Evolutionary conservation across 495 filamentous ascomycete species (phyloP).

Genomic region (Penicillium salamii): DNA sequence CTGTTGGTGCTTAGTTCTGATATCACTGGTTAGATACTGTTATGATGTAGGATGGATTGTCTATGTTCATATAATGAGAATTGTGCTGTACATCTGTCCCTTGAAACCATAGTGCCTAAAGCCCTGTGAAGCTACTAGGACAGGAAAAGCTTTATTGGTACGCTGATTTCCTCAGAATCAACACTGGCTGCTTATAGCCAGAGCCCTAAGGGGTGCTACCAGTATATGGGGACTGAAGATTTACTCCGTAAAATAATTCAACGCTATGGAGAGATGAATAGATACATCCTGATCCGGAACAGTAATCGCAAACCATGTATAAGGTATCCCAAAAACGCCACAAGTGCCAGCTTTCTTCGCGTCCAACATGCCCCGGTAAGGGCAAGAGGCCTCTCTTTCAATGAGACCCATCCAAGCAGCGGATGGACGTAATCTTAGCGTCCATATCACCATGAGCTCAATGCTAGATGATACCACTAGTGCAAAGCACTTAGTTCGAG

Average conservation of each 20-base stretch:
- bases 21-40: background rate
- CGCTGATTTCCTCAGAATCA: no score
- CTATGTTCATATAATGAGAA: no score
- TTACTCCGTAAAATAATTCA: constrained; percentile 2
- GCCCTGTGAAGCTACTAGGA: no score
- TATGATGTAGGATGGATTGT: no score
- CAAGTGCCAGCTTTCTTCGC: constrained; percentile 19
- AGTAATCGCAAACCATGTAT: constrained; percentile 16
- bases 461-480: background rate
- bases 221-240: background rate
- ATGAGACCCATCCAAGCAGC: background rate
- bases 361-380: background rate
- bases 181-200: no score
- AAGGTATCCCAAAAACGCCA: constrained; percentile 33
- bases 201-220: background rate
- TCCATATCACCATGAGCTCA: background rate
- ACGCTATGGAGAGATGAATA: constrained; percentile 13
- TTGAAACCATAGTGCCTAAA: no score
- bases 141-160: no score
- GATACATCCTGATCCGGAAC: constrained; percentile 13
- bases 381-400: background rate
- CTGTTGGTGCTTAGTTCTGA: background rate
- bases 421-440: background rate
- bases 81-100: no score
- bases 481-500: constrained; percentile 26